A percentile compares a stretch with the other conserved stretches of the same genome.
phyloP scores from a whole-genome alignment of 2,329 filamentous ascomycete species.

The Colletotrichum falcatum region DNA sequence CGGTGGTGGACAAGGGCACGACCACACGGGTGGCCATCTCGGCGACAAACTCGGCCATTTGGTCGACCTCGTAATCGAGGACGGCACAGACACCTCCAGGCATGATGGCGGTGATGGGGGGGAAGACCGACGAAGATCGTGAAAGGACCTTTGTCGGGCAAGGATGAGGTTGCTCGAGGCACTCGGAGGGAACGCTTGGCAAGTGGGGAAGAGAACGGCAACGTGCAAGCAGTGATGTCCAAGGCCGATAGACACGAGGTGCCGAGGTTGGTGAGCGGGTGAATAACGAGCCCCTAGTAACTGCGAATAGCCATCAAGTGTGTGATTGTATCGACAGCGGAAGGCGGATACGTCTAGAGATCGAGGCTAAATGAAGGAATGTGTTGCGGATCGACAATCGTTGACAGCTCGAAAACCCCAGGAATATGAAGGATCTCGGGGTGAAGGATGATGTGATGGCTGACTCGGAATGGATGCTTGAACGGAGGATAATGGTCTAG shows the following conservation, averaged over 20 bases:
- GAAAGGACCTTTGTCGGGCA: conserved; percentile 54
- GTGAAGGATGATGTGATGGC: conserved; percentile 11
- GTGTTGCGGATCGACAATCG: not conserved
- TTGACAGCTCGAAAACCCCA: not conserved
- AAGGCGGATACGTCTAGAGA: not conserved
- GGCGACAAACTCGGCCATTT: conserved; percentile 95
- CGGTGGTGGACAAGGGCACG: conserved; percentile 57
- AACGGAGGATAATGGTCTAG: conserved; percentile 16
- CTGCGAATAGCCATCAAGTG: conserved; percentile 37
- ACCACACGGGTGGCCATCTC: conserved; percentile 80
- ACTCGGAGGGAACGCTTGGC: conserved; percentile 18
- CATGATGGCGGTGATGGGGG: conserved; percentile 62
- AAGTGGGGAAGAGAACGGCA: not conserved
- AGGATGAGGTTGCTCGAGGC: conserved; percentile 35
- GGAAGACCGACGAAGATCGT: conserved; percentile 55
- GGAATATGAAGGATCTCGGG: conserved; percentile 9
- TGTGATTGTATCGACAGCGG: not conserved
- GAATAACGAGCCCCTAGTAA: conserved; percentile 30
- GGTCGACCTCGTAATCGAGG: conserved; percentile 95
- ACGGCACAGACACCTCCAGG: conserved; percentile 90
- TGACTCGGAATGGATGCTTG: conserved; percentile 29
- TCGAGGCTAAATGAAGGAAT: not conserved
- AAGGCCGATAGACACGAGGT: conserved; percentile 10
- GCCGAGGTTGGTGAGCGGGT: conserved; percentile 17
- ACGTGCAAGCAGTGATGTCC: conserved; percentile 15